phyloP scores from a whole-genome alignment of 2,329 filamentous ascomycete genomes.

The Coniochaeta sp. region DNA sequence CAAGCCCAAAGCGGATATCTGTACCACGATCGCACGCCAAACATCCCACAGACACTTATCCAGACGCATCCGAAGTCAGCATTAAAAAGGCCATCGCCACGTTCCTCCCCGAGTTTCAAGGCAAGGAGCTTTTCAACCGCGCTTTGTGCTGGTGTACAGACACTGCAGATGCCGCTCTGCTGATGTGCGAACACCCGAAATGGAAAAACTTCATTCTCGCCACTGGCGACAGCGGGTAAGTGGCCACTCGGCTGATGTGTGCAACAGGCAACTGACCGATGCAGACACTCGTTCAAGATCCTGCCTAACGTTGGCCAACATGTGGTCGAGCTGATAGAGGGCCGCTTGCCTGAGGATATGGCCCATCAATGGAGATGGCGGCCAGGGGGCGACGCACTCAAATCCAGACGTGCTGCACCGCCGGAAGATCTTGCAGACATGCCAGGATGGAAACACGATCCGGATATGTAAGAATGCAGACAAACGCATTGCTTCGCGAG shows the following conservation, averaged over 20 bases:
- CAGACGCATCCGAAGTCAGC: constrained; percentile 22
- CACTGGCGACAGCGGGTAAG: constrained; percentile 37
- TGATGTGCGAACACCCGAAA: constrained; percentile 26
- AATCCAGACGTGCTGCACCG: constrained; percentile 28
- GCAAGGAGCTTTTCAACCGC: constrained; percentile 22
- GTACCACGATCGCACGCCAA: constrained; percentile 27
- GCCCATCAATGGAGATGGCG: constrained; percentile 35
- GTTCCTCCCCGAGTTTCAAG: constrained; percentile 20
- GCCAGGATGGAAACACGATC: constrained; percentile 30
- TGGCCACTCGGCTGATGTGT: not conserved
- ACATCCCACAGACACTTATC: constrained; percentile 28
- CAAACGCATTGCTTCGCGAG: no score
- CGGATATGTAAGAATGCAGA: not conserved
- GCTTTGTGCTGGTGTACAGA: constrained; percentile 27
- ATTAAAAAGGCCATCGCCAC: constrained; percentile 21
- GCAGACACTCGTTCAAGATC: constrained; percentile 36
- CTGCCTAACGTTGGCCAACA: constrained; percentile 38
- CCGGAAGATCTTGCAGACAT: constrained; percentile 37
- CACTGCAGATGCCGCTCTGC: constrained; percentile 22
- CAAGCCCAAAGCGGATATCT: constrained; percentile 18
- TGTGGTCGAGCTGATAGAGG: constrained; percentile 36
- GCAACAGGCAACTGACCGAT: constrained; percentile 4
- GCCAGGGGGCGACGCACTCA: constrained; percentile 34
- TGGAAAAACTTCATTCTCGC: constrained; percentile 39
- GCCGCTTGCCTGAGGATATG: constrained; percentile 27